Conservation (phyloP, 2,329 filamentous ascomycete species). For the Coniella vitis region DNA sequence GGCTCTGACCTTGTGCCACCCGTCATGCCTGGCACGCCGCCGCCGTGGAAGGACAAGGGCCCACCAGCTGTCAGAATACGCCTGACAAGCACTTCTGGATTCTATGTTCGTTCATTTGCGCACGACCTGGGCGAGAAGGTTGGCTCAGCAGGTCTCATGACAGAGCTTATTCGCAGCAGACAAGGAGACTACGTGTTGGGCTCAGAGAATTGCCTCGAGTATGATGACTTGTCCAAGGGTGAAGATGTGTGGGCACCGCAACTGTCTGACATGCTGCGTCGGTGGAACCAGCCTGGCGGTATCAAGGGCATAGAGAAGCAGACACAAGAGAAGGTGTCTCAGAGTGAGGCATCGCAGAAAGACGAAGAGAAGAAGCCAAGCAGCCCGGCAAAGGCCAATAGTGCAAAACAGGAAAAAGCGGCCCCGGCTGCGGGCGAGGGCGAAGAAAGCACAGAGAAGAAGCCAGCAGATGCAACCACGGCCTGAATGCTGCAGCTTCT, state of each 20-base stretch:
- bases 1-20: conserved; percentile 50
- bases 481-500: too few species aligned
- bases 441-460: too few species aligned
- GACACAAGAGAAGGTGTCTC: conserved; percentile 14
- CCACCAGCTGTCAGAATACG: conserved; percentile 75
- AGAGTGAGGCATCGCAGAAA: conserved; percentile 2
- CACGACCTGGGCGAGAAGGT: conserved; percentile 85
- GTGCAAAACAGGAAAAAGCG: neutral
- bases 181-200: conserved; percentile 76
- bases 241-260: conserved; percentile 79
- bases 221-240: conserved; percentile 65
- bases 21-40: conserved; percentile 39
- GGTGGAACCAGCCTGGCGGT: conserved; percentile 22
- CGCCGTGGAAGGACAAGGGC: conserved; percentile 53
- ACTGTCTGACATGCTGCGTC: conserved; percentile 49
- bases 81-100: conserved; percentile 91
- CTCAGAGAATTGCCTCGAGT: conserved; percentile 67
- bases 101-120: conserved; percentile 91
- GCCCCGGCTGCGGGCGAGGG: too few species aligned
- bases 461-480: too few species aligned
- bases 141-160: conserved; percentile 78
- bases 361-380: neutral
- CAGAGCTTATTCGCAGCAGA: conserved; percentile 69
- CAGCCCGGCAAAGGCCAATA: neutral
- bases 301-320: conserved; percentile 17